Conservation (phyloP, 352 stramenopile genomes). For the Pythium apleroticum region DNA sequence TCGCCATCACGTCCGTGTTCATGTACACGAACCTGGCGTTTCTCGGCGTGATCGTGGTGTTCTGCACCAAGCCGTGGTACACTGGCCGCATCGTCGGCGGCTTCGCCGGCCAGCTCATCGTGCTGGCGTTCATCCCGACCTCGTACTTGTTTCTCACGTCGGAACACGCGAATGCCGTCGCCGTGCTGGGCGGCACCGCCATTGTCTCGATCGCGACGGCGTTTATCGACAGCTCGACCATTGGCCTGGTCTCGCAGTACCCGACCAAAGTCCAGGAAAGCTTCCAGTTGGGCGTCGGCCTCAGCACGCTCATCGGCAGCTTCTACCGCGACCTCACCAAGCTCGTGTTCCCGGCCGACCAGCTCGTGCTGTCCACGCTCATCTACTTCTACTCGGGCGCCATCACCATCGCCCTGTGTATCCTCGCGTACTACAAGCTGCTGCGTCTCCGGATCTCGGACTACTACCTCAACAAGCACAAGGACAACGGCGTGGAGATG, state of each 20-base stretch:
- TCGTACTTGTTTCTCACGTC: conserved; percentile 72
- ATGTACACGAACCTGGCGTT: conserved; percentile 85
- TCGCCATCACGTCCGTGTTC: conserved; percentile 78
- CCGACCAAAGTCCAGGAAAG: conserved; percentile 74
- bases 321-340: conserved; percentile 85
- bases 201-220: conserved; percentile 70
- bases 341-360: conserved; percentile 59
- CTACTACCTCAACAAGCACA: conserved; percentile 39
- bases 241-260: conserved; percentile 81
- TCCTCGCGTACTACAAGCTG: conserved; percentile 71
- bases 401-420: conserved; percentile 76
- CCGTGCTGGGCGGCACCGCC: conserved; percentile 66
- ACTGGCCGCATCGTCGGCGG: conserved; percentile 74
- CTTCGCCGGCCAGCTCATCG: conserved; percentile 67
- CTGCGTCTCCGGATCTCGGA: conserved; percentile 56
- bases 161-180: conserved; percentile 62
- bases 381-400: conserved; percentile 86
- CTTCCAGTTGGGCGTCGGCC: conserved; percentile 79
- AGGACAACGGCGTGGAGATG: conserved; percentile 49
- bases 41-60: conserved; percentile 63
- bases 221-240: conserved; percentile 83
- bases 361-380: conserved; percentile 64
- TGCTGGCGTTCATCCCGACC: conserved; percentile 75
- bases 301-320: conserved; percentile 81
- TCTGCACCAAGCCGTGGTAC: conserved; percentile 63